Evolutionary conservation across 345 rosid species (phyloP).

Genomic region (Tarenaya hassleriana): DNA sequence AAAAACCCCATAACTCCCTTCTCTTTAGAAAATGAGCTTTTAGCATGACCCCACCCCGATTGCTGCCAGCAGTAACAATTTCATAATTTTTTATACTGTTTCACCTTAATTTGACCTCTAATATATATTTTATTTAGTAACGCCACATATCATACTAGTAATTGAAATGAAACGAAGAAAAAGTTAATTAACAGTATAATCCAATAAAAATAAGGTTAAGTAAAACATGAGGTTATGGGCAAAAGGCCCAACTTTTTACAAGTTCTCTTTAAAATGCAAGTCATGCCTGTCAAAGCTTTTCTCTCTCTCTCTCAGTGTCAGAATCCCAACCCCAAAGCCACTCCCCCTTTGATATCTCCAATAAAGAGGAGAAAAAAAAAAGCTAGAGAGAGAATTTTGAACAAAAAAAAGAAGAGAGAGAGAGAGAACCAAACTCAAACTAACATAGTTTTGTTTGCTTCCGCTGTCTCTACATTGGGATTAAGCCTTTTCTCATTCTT

Average conservation of each 20-base stretch:
- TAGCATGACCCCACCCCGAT: no score
- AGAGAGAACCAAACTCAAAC: slow-evolving; percentile 15
- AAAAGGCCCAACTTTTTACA: slow-evolving; percentile 25
- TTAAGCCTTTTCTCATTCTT: slow-evolving; percentile 27
- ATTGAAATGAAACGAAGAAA: no score
- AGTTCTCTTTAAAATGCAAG: slow-evolving; percentile 29
- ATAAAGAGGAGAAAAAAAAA: slow-evolving; percentile 6
- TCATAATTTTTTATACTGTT: no score
- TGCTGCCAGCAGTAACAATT: no score
- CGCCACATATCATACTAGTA: no score
- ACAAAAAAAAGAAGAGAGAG: slow-evolving; percentile 1
- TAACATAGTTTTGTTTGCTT: slow-evolving; percentile 30
- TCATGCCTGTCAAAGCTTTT: slow-evolving; percentile 32
- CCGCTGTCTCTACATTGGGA: slow-evolving; percentile 28
- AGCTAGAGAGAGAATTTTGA: slow-evolving; percentile 8
- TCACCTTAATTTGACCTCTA: no score
- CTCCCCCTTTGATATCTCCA: slow-evolving; percentile 15
- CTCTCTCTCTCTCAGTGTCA: slow-evolving; percentile 29
- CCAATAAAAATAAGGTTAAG: slow-evolving; percentile 18
- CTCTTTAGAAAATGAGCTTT: no score
- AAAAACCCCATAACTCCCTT: no score
- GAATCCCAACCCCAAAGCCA: slow-evolving; percentile 32
- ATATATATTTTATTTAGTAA: no score
- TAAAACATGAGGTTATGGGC: slow-evolving; percentile 31
- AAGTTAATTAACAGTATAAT: neutral